Evolutionary conservation across 2,329 filamentous ascomycete species (phyloP).

Genomic region (Phoma herbarum): DNA sequence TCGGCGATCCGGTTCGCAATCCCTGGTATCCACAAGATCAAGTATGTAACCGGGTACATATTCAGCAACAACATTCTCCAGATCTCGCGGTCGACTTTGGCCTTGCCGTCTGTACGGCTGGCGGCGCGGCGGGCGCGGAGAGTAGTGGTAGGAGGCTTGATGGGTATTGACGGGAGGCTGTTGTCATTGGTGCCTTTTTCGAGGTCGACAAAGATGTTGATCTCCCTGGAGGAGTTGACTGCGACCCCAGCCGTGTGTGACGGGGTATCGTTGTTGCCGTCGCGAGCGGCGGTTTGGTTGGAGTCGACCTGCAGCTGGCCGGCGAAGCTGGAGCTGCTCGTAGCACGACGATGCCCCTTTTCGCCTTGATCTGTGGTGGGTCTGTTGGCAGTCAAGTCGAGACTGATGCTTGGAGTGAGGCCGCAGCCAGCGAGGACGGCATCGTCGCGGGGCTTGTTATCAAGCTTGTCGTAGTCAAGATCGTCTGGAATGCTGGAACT

Average conservation of each 20-base stretch:
- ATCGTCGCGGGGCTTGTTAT: slow-evolving; percentile 1
- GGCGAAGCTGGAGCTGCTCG: slow-evolving; percentile 18
- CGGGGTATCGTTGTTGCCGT: not conserved
- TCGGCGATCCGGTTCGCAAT: slow-evolving; percentile 37
- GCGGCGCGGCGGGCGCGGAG: not conserved
- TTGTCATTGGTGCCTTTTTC: not conserved
- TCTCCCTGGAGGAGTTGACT: not conserved
- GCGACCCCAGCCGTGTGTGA: not conserved
- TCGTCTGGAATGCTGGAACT: slow-evolving; percentile 13
- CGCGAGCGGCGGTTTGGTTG: not conserved
- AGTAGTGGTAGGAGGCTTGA: not conserved
- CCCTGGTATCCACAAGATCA: slow-evolving; percentile 47
- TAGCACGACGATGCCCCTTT: slow-evolving; percentile 3
- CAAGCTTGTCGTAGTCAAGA: not conserved
- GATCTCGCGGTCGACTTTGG: slow-evolving; percentile 30
- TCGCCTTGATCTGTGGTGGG: not conserved
- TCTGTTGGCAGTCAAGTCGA: not conserved
- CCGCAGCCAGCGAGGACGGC: slow-evolving; percentile 20
- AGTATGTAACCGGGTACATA: slow-evolving; percentile 46
- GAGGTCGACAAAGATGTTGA: slow-evolving; percentile 2
- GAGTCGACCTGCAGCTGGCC: slow-evolving; percentile 2
- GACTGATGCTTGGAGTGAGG: slow-evolving; percentile 11
- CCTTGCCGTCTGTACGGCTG: slow-evolving; percentile 2
- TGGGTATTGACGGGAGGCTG: not conserved
- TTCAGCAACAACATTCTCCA: slow-evolving; percentile 45